Percentiles rank a stretch among this genome's conserved stretches.
Conservation (phyloP, 257 asterid species). For the Rhazya stricta region DNA sequence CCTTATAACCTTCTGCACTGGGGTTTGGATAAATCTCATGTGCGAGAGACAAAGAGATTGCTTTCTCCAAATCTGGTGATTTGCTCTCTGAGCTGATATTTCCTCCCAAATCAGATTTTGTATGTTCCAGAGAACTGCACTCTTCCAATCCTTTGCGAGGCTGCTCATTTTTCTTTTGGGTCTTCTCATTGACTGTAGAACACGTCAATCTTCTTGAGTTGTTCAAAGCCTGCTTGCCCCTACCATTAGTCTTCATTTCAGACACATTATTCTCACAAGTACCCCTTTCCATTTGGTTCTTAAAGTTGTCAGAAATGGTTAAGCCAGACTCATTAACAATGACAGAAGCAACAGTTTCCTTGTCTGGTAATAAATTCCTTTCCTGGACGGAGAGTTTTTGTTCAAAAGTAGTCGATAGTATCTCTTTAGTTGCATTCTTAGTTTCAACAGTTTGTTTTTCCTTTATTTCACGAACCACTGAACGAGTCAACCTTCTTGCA, state of each 20-base stretch:
- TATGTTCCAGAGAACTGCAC: conserved; percentile 11
- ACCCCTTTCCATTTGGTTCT: conserved; percentile 16
- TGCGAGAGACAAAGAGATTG: conserved; percentile 10
- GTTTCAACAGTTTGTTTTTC: conserved; percentile 19
- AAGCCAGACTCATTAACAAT: conserved; percentile 12
- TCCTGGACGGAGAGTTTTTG: not conserved
- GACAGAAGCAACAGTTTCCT: conserved; percentile 14
- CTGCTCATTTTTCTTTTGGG: conserved; percentile 20
- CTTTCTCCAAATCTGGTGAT: conserved; percentile 8
- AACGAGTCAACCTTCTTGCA: conserved; percentile 36
- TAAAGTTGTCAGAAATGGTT: not conserved
- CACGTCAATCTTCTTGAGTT: conserved; percentile 34
- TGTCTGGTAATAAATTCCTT: conserved; percentile 13
- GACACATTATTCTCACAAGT: conserved; percentile 2
- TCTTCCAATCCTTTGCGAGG: conserved; percentile 21
- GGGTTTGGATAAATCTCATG: conserved; percentile 1
- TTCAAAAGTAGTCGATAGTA: not conserved
- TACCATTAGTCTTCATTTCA: not conserved
- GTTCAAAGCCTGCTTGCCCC: not conserved
- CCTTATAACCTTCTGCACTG: conserved; percentile 17
- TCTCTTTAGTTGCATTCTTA: conserved; percentile 8
- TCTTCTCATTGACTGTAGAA: conserved; percentile 21
- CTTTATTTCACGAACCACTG: conserved; percentile 22
- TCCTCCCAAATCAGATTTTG: conserved; percentile 10
- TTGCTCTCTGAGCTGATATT: conserved; percentile 7